A percentile compares a stretch with the other conserved stretches of the same genome.
Conservation (phyloP, 495 filamentous ascomycete species). For the Penicillium silybi region DNA sequence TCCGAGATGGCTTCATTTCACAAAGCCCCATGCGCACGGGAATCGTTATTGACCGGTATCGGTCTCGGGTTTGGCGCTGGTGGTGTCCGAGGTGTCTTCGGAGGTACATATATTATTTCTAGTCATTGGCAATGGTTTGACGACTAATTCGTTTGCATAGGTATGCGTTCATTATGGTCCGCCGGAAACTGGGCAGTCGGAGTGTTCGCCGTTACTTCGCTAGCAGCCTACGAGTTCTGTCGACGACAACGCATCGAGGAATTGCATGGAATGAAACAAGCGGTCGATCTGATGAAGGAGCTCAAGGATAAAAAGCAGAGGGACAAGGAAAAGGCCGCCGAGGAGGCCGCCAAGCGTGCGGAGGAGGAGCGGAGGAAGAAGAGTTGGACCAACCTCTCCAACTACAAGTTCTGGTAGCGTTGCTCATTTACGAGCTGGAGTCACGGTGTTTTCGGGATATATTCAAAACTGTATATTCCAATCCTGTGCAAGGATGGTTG, state of each 20-base stretch:
- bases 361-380: constrained; percentile 51
- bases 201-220: constrained; percentile 59
- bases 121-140: not conserved
- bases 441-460: constrained; percentile 34
- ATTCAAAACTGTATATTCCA: constrained; percentile 33
- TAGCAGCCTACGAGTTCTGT: constrained; percentile 76
- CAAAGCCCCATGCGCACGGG: constrained; percentile 77
- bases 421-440: constrained; percentile 27
- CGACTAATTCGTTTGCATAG: constrained; percentile 24
- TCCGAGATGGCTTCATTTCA: constrained; percentile 71
- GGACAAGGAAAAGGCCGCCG: constrained; percentile 57
- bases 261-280: constrained; percentile 71
- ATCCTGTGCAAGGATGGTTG: constrained; percentile 11
- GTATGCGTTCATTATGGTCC: constrained; percentile 40
- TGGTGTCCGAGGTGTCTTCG: constrained; percentile 63
- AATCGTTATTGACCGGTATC: constrained; percentile 79
- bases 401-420: constrained; percentile 49
- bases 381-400: constrained; percentile 48
- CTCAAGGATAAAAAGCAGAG: constrained; percentile 65
- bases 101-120: constrained; percentile 52
- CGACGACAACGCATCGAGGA: constrained; percentile 66
- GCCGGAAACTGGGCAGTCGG: constrained; percentile 84
- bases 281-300: constrained; percentile 73
- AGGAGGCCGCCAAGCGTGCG: constrained; percentile 35
- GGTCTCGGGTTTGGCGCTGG: constrained; percentile 70